Conservation (phyloP, 2,329 filamentous ascomycete species). For the Microcera coccophila region DNA sequence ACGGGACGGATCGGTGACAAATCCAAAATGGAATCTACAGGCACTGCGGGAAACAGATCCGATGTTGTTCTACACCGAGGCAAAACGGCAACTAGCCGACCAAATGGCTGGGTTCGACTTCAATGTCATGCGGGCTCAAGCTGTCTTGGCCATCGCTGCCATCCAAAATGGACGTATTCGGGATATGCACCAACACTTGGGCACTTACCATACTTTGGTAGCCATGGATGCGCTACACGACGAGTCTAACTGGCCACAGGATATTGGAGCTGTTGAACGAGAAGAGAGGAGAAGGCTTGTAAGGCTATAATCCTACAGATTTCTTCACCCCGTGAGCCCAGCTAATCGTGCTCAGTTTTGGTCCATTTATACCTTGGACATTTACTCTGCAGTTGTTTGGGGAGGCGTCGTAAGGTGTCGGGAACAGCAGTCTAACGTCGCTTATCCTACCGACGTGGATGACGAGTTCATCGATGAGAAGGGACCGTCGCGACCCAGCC, state of each 20-base stretch:
- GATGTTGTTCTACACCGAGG: background rate
- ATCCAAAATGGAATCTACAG: background rate
- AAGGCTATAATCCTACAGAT: conserved; percentile 17
- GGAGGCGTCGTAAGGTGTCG: conserved; percentile 23
- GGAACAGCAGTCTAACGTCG: conserved; percentile 23
- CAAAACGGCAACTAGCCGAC: background rate
- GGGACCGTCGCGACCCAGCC: conserved; percentile 1
- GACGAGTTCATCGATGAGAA: conserved; percentile 41
- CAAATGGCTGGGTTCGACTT: background rate
- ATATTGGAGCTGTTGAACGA: conserved; percentile 41
- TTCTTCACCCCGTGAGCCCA: background rate
- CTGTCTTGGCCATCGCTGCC: background rate
- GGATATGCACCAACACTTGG: conserved; percentile 48
- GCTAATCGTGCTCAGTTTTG: conserved; percentile 39
- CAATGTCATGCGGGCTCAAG: background rate
- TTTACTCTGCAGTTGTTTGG: conserved; percentile 52
- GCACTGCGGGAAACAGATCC: background rate
- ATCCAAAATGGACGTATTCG: background rate
- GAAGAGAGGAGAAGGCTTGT: conserved; percentile 47
- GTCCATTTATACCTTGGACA: conserved; percentile 55
- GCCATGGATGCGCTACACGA: conserved; percentile 50
- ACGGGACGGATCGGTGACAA: background rate
- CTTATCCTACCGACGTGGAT: conserved; percentile 29
- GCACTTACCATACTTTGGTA: conserved; percentile 47
- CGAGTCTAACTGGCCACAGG: conserved; percentile 48